phyloP scores from a whole-genome alignment of 2,329 filamentous ascomycete genomes.

The Orbilia oligospora region DNA sequence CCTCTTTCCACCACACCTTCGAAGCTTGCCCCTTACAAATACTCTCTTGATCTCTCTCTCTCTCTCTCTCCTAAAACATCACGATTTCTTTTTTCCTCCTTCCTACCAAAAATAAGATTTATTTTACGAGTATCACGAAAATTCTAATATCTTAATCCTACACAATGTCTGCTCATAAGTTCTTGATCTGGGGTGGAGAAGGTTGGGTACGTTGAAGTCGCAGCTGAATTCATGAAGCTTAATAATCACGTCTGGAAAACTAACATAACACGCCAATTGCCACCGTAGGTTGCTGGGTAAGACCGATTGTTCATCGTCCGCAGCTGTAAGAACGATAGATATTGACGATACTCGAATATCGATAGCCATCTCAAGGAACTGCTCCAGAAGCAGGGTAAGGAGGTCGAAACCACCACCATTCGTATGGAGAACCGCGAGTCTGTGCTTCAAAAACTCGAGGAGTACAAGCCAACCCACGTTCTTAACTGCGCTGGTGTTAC shows the following conservation, averaged over 20 bases:
- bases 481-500: slow-evolving; percentile 78
- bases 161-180: slow-evolving; percentile 67
- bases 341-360: slow-evolving; percentile 23
- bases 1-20: slow-evolving; percentile 29
- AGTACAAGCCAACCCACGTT: slow-evolving; percentile 76
- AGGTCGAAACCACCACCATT: slow-evolving; percentile 74
- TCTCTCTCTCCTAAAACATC: not conserved
- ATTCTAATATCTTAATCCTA: slow-evolving; percentile 27
- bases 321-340: slow-evolving; percentile 19
- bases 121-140: slow-evolving; percentile 29
- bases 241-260: slow-evolving; percentile 28
- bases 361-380: slow-evolving; percentile 73
- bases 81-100: not conserved
- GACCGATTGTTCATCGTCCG: slow-evolving; percentile 6
- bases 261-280: slow-evolving; percentile 44
- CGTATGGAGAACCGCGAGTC: slow-evolving; percentile 76
- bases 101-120: not conserved
- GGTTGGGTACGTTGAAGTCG: slow-evolving; percentile 66
- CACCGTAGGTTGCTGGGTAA: slow-evolving; percentile 59
- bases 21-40: slow-evolving; percentile 19
- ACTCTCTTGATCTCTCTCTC: not conserved
- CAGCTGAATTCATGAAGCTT: slow-evolving; percentile 23
- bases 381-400: slow-evolving; percentile 74
- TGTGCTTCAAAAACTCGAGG: slow-evolving; percentile 72
- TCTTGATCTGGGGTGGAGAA: slow-evolving; percentile 76